These are phyloP conservation scores for Metschnikowia similis DNA, from an alignment of 805 yeast genomes.

Conservation along the genomic window DNA sequence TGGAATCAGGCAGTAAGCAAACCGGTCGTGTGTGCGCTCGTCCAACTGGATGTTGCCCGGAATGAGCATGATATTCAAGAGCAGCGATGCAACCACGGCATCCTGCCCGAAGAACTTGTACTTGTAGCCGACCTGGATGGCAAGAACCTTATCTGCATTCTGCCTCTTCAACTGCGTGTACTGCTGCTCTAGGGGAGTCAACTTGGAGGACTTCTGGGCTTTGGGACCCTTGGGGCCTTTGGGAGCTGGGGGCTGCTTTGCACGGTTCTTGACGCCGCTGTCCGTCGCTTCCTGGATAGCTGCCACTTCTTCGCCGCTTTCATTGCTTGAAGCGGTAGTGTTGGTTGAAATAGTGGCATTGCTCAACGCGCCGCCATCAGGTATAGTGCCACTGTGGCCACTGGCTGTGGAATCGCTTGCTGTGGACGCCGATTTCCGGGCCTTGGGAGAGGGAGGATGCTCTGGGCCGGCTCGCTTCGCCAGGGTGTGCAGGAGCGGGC, in stretches of 20 bases:
- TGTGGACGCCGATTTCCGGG: background rate
- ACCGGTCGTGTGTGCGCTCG: conserved; percentile 46
- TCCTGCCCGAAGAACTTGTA: conserved; percentile 84
- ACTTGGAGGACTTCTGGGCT: background rate
- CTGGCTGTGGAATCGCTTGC: too few species aligned
- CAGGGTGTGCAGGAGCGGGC: background rate
- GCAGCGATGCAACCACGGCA: conserved; percentile 64
- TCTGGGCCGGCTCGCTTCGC: background rate
- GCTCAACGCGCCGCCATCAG: too few species aligned
- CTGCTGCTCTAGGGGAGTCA: conserved; percentile 78
- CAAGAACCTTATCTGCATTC: conserved; percentile 65
- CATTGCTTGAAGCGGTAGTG: too few species aligned
- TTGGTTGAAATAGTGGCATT: too few species aligned
- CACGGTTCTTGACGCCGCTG: background rate
- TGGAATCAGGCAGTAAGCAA: conserved; percentile 86
- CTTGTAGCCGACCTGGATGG: conserved; percentile 89
- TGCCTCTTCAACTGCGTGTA: conserved; percentile 57
- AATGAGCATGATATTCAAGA: conserved; percentile 65
- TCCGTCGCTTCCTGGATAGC: too few species aligned
- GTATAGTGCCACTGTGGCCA: too few species aligned
- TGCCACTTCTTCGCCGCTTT: too few species aligned
- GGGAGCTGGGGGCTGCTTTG: background rate
- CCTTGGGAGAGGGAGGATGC: background rate
- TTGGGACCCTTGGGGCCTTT: too few species aligned
- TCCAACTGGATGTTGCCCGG: conserved; percentile 62